Base-by-base conservation (phyloP, 768 basidiomycete genomes). In the Lentinula lateritia region DNA sequence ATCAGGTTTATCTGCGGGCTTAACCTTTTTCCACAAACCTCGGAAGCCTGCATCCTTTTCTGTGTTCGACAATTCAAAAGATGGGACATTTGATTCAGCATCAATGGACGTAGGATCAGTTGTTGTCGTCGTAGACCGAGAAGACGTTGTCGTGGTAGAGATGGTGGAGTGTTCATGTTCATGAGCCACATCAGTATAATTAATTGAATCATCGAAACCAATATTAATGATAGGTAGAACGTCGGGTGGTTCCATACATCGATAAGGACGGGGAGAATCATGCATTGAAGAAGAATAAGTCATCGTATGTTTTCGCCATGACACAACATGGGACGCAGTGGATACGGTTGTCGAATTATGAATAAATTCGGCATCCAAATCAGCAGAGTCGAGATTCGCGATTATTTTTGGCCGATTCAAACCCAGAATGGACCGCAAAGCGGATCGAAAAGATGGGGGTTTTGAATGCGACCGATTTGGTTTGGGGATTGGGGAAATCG, bases 1-100 rank as follows among this genome's bases (percentile, higher is more conserved):
- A 2, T 95, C 92, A 1, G 94, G 91, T 68, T 93, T 92, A 64
- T 90, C 88, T 12, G 77, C 73, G 8, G 89, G 83, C 68, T 92
- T 93, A 39, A 95, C 82, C 67, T 87, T 89, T 63, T 80, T 81
- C 94, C 94, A 97, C 32, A 93, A 76, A 6, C 80, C 78, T 10
- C 85, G 83, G 65, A 94, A 90, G 18, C 86, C 78, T 63, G 78
- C 86, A 76, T 68, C 68, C 69, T 68, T 76, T 72, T 64, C 68
- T 69, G 54, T 16, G n/a, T 36, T 28, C 42, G 15, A 6, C 5
- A 16, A 16, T 7, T 56, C 39, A 2, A 18, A 53, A 10, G 18
- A 15, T 23, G 36, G 16, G 8, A 7, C 34, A 9, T 38, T 18
- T 10, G 35, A 5, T 16, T 53, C n/a, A 23, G 8, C 18, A 54